Conservation (phyloP, 805 yeast species). For the Pichia exigua region DNA sequence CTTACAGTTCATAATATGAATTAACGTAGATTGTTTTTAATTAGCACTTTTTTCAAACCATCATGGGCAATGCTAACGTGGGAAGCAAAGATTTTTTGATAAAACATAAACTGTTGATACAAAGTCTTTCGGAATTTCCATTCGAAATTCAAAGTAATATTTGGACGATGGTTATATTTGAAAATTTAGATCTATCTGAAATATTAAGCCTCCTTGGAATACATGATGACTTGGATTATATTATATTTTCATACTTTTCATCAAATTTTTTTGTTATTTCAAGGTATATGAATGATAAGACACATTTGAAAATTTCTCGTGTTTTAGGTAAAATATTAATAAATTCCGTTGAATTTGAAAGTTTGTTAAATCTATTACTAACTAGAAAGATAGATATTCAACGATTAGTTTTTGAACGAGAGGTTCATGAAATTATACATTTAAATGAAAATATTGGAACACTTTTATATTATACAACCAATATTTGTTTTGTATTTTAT, state of each 20-base stretch:
- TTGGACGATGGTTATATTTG: conserved; percentile 1
- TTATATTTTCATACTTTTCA: neutral
- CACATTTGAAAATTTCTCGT: neutral
- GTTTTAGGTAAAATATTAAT: conserved; percentile 2
- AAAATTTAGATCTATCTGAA: neutral
- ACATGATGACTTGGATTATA: neutral
- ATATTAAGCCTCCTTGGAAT: neutral
- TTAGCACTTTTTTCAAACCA: neutral
- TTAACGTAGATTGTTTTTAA: neutral
- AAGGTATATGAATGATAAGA: neutral
- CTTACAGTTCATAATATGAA: neutral
- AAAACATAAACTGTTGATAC: neutral
- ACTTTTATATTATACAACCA: neutral
- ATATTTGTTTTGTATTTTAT: conserved; percentile 3
- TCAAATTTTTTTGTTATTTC: conserved; percentile 1
- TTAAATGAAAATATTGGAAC: neutral
- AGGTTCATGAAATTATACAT: neutral
- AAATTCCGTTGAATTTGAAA: neutral
- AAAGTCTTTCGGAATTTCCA: neutral
- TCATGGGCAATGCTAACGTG: neutral
- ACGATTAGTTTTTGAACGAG: conserved; percentile 4
- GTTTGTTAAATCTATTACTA: neutral
- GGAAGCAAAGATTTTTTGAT: neutral
- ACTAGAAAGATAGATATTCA: neutral
- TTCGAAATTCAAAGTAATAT: conserved; percentile 4